Conservation (phyloP, 108 stramenopile species). For the Nitzschia sp. region DNA sequence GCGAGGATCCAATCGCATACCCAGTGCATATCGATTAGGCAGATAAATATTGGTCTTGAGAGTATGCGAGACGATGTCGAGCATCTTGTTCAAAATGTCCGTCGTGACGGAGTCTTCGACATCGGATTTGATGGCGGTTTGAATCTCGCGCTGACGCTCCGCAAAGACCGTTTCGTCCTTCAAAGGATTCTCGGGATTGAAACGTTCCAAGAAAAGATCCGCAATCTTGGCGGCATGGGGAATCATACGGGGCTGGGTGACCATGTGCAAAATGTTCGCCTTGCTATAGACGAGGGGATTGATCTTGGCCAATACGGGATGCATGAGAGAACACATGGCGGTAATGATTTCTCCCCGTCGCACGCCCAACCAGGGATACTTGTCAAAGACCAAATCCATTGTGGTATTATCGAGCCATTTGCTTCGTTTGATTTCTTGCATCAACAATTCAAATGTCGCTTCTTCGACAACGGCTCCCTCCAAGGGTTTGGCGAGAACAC, state of each 20-base stretch:
- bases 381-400: constrained; percentile 83
- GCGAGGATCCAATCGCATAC: constrained; percentile 87
- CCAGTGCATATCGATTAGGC: constrained; percentile 92
- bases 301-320: constrained; percentile 86
- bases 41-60: constrained; percentile 93
- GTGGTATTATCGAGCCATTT: constrained; percentile 94
- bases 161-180: constrained; percentile 50
- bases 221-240: constrained; percentile 82
- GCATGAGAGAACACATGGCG: constrained; percentile 85
- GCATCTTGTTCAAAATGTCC: constrained; percentile 78
- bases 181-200: constrained; percentile 79
- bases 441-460: constrained; percentile 48
- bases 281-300: constrained; percentile 84
- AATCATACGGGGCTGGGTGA: constrained; percentile 51
- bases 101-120: constrained; percentile 79
- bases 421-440: constrained; percentile 74
- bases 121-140: constrained; percentile 54
- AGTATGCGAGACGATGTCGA: constrained; percentile 86
- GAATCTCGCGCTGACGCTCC: constrained; percentile 47
- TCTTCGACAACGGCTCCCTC: background rate
- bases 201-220: constrained; percentile 87
- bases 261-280: constrained; percentile 74
- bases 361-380: constrained; percentile 75
- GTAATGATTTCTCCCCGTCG: constrained; percentile 88
- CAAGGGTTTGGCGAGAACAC: constrained; percentile 70